These are phyloP conservation scores for Yueomyces sp. DNA, from an alignment of 805 yeast species.

Conservation along the genomic window DNA sequence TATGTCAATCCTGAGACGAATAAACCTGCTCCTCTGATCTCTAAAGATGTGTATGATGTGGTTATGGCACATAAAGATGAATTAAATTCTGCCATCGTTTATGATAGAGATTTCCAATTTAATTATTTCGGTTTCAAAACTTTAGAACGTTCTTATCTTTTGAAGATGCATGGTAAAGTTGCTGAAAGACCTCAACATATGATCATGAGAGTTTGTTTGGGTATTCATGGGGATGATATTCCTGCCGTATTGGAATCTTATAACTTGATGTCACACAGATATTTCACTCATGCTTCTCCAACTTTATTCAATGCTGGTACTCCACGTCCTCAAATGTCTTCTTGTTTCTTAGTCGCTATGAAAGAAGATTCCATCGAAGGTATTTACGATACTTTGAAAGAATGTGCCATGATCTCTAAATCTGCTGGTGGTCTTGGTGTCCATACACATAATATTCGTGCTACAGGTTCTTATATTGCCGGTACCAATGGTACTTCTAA, in stretches of 20 bases:
- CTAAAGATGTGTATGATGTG: constrained; percentile 47
- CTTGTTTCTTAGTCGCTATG: constrained; percentile 86
- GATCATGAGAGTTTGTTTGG: constrained; percentile 83
- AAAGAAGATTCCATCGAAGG: constrained; percentile 93
- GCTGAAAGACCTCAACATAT: constrained; percentile 88
- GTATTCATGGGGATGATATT: constrained; percentile 67
- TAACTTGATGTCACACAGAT: constrained; percentile 72
- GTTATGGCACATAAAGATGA: constrained; percentile 52
- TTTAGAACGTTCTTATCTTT: constrained; percentile 73
- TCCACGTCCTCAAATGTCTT: constrained; percentile 70
- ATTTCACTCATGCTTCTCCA: constrained; percentile 91
- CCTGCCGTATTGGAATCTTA: constrained; percentile 67
- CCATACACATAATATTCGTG: constrained; percentile 76
- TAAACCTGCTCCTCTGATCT: constrained; percentile 54
- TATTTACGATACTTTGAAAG: constrained; percentile 77
- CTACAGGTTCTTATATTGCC: constrained; percentile 76
- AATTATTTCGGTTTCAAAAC: constrained; percentile 88
- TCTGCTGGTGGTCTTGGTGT: constrained; percentile 94
- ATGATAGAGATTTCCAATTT: constrained; percentile 64
- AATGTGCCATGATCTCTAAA: constrained; percentile 82
- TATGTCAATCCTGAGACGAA: constrained; percentile 75
- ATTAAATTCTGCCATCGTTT: constrained; percentile 60
- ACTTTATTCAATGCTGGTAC: constrained; percentile 92
- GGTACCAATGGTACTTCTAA: constrained; percentile 89
- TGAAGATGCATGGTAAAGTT: constrained; percentile 48